phyloP scores from a whole-genome alignment of 2,329 filamentous ascomycete genomes.

The Plenodomus biglobosus region DNA sequence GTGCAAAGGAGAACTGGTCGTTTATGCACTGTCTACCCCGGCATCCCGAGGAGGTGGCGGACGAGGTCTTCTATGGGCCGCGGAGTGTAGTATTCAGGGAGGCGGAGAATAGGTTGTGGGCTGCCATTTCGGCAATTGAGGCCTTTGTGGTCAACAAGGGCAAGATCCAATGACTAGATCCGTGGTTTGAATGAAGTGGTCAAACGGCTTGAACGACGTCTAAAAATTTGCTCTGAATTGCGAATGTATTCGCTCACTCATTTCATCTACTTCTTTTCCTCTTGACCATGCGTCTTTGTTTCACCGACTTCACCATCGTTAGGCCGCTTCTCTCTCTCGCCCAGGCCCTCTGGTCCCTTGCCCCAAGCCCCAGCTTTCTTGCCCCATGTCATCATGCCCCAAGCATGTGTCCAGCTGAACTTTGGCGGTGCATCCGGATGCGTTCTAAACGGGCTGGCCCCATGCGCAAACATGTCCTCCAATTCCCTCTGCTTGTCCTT shows the following conservation, averaged over 20 bases:
- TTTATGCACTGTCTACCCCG: constrained; percentile 98
- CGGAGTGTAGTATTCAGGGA: constrained; percentile 89
- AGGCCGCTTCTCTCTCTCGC: constrained; percentile 43
- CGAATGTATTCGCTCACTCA: too few species aligned
- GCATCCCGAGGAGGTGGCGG: constrained; percentile 87
- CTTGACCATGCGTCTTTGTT: background rate
- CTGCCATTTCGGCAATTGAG: constrained; percentile 80
- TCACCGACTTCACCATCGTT: constrained; percentile 1
- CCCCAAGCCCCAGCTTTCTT: constrained; percentile 57
- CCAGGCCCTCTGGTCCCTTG: constrained; percentile 52
- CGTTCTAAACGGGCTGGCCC: constrained; percentile 51
- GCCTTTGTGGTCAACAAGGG: constrained; percentile 95
- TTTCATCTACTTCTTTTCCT: background rate
- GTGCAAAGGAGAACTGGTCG: constrained; percentile 86
- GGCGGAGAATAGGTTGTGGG: constrained; percentile 92
- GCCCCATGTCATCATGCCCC: constrained; percentile 57
- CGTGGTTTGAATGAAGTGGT: constrained; percentile 35
- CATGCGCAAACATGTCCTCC: constrained; percentile 46
- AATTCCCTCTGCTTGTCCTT: constrained; percentile 28
- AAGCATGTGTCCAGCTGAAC: constrained; percentile 56
- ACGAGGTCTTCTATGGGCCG: constrained; percentile 89
- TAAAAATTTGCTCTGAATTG: too few species aligned
- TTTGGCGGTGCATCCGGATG: constrained; percentile 51
- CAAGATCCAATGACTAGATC: constrained; percentile 57
- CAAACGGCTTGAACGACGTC: too few species aligned